Evolutionary conservation across 2,329 filamentous ascomycete genomes (phyloP), one percentile per base, ranked within the genome.

Genomic region (Penicillium freii): DNA sequence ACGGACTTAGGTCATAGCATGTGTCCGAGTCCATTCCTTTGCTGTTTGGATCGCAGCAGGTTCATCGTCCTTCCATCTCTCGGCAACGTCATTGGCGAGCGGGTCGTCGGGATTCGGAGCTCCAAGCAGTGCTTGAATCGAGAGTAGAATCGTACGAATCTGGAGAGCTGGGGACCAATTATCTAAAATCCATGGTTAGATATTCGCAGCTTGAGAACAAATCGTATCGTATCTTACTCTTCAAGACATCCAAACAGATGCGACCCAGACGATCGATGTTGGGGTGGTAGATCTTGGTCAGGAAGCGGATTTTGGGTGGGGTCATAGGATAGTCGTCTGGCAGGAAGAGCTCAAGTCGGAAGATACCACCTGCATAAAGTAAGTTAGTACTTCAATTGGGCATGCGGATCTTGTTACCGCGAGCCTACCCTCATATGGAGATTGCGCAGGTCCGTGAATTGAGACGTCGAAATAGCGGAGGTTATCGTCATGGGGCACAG

Each of bases 321-420:
- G 92, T 96, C 94, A 99, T 99, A 42, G 94, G 94, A 75, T 99
- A 99, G 80, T 99, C 94, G 71, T 99, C 94, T 44, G 95, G 95
- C 25, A 99, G 84, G 76, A 99, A 99, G 21, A 99, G 86, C 77
- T 99, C 94, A 61, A 97, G 88, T 77, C 95, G 93, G 82, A 99
- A 99, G 63, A 96, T 84, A 48, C 95, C 94, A 61, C 84, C 86
- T 86, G 69, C 11, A 60, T 54, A 42, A 45, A 44, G 39, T 13
- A 31, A 21, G 39, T 55, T 54, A 34, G 56, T 55, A 21, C 45
- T 58, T 49, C 43, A 58, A 48, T 31, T 36, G 42, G 11, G 11
- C 5, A 61, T 43, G 39, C 27, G 9, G 43, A 23, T 9, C 9
- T 4, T 19, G 11, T 21, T 36, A 13, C 10, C 2, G 21, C 8